These are phyloP conservation scores for Talaromyces proteolyticus DNA, from an alignment of 495 filamentous ascomycete genomes.

Conservation along the genomic window DNA sequence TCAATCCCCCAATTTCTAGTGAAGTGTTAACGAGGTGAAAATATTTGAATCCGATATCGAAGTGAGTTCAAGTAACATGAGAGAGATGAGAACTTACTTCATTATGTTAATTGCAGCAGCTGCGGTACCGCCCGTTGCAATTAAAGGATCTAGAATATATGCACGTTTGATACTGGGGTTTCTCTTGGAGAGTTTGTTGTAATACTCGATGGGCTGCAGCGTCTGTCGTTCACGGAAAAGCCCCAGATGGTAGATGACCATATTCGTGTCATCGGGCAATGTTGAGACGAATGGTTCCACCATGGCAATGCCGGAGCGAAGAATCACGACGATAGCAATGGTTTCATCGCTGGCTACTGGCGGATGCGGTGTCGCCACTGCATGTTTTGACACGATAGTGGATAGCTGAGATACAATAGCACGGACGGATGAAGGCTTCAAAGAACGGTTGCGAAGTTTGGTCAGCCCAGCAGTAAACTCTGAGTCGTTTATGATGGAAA, in stretches of 20 bases:
- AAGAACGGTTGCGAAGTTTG: constrained; percentile 14
- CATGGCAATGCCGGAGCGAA: constrained; percentile 22
- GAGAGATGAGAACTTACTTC: constrained; percentile 21
- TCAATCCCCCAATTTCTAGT: constrained; percentile 70
- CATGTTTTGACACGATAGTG: constrained; percentile 8
- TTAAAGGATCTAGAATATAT: constrained; percentile 78
- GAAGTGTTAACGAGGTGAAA: neutral
- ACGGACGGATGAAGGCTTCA: constrained; percentile 12
- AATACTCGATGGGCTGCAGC: constrained; percentile 84
- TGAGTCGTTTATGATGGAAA: constrained; percentile 10
- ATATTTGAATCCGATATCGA: too few relatives aligned
- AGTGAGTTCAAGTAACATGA: too few relatives aligned
- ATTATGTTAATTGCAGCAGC: constrained; percentile 78
- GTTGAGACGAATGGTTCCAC: constrained; percentile 15
- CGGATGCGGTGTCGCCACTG: constrained; percentile 1
- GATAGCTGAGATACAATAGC: constrained; percentile 11
- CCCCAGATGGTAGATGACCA: constrained; percentile 69
- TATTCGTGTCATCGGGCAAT: constrained; percentile 7
- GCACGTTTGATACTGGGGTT: constrained; percentile 46
- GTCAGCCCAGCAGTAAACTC: constrained; percentile 11
- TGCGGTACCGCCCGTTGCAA: constrained; percentile 82
- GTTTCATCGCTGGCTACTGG: constrained; percentile 7
- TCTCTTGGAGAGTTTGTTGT: constrained; percentile 73
- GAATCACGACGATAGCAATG: constrained; percentile 18
- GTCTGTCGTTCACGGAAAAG: constrained; percentile 77